Conservation (phyloP, 2,329 filamentous ascomycete genomes). For the Penicillium sclerotigenum region DNA sequence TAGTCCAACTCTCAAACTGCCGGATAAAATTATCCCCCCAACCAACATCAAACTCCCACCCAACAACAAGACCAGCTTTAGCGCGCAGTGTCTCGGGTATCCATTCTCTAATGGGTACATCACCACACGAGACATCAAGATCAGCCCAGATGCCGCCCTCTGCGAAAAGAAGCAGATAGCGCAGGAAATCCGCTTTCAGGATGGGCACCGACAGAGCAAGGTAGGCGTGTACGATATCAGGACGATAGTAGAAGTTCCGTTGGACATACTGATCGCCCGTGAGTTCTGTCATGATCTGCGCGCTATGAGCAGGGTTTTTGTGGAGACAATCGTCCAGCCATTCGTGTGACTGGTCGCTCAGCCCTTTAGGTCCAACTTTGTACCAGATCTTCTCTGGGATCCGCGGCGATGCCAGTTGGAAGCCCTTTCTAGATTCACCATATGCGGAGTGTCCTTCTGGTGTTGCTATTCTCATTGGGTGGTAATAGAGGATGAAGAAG, state of each 20-base stretch:
- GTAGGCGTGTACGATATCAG: constrained; percentile 2
- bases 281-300: constrained; percentile 4
- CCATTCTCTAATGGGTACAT: constrained; percentile 5
- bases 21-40: constrained; percentile 1
- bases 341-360: neutral
- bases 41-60: constrained; percentile 7
- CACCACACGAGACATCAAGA: constrained; percentile 7
- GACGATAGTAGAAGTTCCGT: neutral
- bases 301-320: constrained; percentile 1
- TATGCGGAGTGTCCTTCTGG: neutral
- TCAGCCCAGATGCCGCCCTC: constrained; percentile 5
- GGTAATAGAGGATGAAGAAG: constrained; percentile 5
- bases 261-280: constrained; percentile 2
- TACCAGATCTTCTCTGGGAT: constrained; percentile 8
- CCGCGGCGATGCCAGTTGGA: neutral
- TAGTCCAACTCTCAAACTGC: constrained; percentile 10
- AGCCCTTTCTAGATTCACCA: neutral
- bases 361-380: constrained; percentile 2
- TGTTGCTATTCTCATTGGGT: neutral
- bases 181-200: constrained; percentile 5
- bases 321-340: constrained; percentile 4
- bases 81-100: neutral
- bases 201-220: constrained; percentile 1
- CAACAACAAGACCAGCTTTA: constrained; percentile 2
- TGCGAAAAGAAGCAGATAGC: neutral